A percentile compares a stretch with the other conserved stretches of the same genome.
phyloP scores from a whole-genome alignment of 2,329 filamentous ascomycete genomes.

The Neonectria magnoliae region DNA sequence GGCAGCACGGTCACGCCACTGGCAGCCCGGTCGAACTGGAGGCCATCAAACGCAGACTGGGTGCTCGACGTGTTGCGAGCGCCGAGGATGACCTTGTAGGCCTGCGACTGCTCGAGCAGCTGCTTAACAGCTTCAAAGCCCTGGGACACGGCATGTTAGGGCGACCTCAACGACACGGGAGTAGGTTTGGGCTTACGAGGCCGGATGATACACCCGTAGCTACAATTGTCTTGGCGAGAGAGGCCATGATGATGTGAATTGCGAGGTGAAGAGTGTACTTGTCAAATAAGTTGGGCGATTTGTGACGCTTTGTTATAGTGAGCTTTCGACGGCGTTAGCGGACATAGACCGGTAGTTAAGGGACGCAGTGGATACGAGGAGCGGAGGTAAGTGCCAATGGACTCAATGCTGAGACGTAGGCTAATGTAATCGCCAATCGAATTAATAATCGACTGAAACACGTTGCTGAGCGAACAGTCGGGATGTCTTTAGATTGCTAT shows the following conservation, averaged over 20 bases:
- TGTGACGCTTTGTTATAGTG: slow-evolving; percentile 9
- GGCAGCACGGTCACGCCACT: slow-evolving; percentile 58
- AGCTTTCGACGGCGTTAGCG: slow-evolving; percentile 34
- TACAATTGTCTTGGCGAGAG: slow-evolving; percentile 58
- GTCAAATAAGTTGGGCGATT: background rate
- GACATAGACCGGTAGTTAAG: slow-evolving; percentile 19
- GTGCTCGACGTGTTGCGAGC: slow-evolving; percentile 56
- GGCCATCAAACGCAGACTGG: slow-evolving; percentile 52
- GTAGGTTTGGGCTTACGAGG: slow-evolving; percentile 49
- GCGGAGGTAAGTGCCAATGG: slow-evolving; percentile 1
- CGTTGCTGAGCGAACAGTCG: background rate
- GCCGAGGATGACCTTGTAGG: slow-evolving; percentile 61
- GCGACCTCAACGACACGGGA: background rate
- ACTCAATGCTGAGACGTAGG: background rate
- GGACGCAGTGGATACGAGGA: background rate
- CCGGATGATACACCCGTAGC: slow-evolving; percentile 62
- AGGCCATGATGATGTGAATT: slow-evolving; percentile 45
- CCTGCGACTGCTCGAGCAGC: slow-evolving; percentile 55
- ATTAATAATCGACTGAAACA: slow-evolving; percentile 13
- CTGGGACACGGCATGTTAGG: slow-evolving; percentile 43
- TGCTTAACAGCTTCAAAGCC: slow-evolving; percentile 65
- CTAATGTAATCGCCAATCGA: slow-evolving; percentile 18
- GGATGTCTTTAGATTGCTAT: background rate
- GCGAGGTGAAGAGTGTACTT: background rate
- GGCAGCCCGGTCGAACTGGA: slow-evolving; percentile 53